Evolutionary conservation across 2,329 filamentous ascomycete genomes (phyloP).

Genomic region (Fusarium fracticaudum): DNA sequence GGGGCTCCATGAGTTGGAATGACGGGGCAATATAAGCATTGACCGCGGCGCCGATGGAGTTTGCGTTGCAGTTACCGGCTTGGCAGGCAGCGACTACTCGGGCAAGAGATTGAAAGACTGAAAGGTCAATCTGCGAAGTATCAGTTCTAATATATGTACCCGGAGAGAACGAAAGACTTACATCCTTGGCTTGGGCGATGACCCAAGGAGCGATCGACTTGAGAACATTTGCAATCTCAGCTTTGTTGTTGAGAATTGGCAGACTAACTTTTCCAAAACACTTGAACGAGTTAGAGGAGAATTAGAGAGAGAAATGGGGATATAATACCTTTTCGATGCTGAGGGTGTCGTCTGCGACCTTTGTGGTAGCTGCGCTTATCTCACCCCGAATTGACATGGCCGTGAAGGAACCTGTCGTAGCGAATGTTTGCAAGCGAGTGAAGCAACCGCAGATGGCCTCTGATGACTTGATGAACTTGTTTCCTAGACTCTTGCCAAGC

Average conservation of each 20-base stretch:
- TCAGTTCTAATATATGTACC: fast-evolving
- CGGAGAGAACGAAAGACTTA: fast-evolving
- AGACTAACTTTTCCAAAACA: not conserved
- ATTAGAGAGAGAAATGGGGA: fast-evolving
- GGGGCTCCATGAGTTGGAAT: not conserved
- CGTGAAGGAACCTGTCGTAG: not conserved
- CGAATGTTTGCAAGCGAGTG: not conserved
- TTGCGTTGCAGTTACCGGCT: not conserved
- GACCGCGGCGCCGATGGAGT: not conserved
- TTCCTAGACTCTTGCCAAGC: not conserved
- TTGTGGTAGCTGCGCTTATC: not conserved
- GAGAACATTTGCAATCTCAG: not conserved
- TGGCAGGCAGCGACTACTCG: not conserved
- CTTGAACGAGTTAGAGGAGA: fast-evolving
- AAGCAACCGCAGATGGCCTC: not conserved
- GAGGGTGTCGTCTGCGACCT: not conserved
- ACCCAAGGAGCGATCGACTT: not conserved
- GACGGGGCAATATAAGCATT: not conserved
- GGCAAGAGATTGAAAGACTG: not conserved
- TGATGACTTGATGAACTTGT: not conserved
- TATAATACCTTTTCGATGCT: not conserved
- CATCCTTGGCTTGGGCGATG: not conserved
- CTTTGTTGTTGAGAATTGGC: not conserved
- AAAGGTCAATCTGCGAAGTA: not conserved
- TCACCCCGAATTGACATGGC: not conserved